Evolutionary conservation across 1,284 basidiomycete species (phyloP).

Genomic region (Ceratobasidium sp.): DNA sequence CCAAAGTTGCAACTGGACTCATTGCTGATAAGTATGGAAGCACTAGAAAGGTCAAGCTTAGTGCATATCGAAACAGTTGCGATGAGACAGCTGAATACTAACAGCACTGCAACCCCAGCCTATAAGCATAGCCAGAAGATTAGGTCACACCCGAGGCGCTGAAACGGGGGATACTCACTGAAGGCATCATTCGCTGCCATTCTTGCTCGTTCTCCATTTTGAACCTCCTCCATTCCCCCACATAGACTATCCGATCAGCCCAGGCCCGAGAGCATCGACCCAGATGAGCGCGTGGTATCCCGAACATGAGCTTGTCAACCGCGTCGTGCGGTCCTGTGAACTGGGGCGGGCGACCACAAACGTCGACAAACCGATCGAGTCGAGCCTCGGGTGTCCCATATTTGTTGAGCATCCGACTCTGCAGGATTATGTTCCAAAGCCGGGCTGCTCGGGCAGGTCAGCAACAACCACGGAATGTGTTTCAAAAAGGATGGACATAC

Average conservation of each 20-base stretch:
- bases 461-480: not conserved
- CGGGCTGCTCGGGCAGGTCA: too few species aligned
- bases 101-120: constrained; percentile 27
- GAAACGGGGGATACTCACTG: not conserved
- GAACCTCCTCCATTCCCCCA: constrained; percentile 28
- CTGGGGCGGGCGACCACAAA: constrained; percentile 16
- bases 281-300: constrained; percentile 12
- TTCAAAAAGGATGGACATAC: not conserved
- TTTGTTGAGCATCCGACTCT: constrained; percentile 35
- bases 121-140: not conserved
- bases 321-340: constrained; percentile 10
- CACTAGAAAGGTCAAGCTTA: constrained; percentile 10
- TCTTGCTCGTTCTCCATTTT: constrained; percentile 27
- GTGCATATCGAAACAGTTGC: not conserved
- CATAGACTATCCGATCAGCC: constrained; percentile 37
- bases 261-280: constrained; percentile 35
- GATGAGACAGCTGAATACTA: not conserved
- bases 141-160: not conserved
- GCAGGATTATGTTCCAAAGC: constrained; percentile 29
- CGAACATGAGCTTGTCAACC: not conserved
- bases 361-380: constrained; percentile 30
- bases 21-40: constrained; percentile 4
- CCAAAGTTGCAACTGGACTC: not conserved
- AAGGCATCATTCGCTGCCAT: constrained; percentile 19
- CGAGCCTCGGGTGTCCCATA: constrained; percentile 33